Conservation (phyloP, 148 eudicot genomes). For the Arctostaphylos glauca region DNA sequence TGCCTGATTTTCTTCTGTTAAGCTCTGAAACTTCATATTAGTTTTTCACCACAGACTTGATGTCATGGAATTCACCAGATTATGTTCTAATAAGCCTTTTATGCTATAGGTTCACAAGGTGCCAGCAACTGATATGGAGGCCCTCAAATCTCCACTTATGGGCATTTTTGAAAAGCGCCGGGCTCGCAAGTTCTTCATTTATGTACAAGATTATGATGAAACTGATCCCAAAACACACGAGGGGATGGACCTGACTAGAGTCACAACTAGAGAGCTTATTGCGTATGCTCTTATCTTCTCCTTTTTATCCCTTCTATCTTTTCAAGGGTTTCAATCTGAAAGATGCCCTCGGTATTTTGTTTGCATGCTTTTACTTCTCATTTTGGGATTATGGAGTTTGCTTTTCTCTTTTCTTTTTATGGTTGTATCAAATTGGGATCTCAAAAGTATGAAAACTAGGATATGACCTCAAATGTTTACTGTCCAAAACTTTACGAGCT, state of each 20-base stretch:
- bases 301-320: neutral
- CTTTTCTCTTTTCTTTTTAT: neutral
- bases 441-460: neutral
- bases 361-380: neutral
- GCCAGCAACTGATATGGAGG: constrained; percentile 99
- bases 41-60: neutral
- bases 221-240: constrained; percentile 78
- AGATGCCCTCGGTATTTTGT: neutral
- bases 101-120: constrained; percentile 77
- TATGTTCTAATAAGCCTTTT: neutral
- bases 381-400: neutral
- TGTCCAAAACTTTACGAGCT: neutral
- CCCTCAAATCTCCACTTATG: constrained; percentile 93
- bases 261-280: constrained; percentile 78
- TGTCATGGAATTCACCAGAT: neutral
- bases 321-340: neutral
- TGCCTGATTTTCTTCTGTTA: neutral
- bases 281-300: constrained; percentile 55
- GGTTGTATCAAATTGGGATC: neutral
- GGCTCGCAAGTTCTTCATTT: constrained; percentile 82
- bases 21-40: constrained; percentile 14
- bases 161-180: constrained; percentile 95
- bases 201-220: constrained; percentile 83
- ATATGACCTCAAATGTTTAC: neutral
- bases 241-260: constrained; percentile 84